Evolutionary conservation across 2,329 filamentous ascomycete species (phyloP).

Genomic region (Scleromitrula shiraiana): DNA sequence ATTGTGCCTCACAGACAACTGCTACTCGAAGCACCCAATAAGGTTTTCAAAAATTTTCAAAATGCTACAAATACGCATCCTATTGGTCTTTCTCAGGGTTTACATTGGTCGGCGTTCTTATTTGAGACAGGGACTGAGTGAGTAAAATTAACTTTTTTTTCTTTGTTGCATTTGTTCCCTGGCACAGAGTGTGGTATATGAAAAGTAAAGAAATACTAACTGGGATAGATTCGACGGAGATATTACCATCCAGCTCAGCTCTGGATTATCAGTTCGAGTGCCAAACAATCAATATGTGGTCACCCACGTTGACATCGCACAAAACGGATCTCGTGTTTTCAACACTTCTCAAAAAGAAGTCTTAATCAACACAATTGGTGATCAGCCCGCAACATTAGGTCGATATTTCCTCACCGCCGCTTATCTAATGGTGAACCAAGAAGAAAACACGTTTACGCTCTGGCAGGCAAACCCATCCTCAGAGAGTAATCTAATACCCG

Average conservation of each 20-base stretch:
- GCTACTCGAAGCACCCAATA: neutral
- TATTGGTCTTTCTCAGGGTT: too few relatives aligned
- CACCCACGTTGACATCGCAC: neutral
- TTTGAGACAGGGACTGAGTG: too few relatives aligned
- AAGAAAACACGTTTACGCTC: neutral
- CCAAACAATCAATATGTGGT: constrained; percentile 5
- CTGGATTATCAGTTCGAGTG: constrained; percentile 7
- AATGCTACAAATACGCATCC: neutral
- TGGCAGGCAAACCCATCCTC: neutral
- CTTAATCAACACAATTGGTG: neutral
- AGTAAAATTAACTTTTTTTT: too few relatives aligned
- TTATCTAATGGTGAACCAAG: constrained; percentile 5
- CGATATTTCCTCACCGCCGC: constrained; percentile 1
- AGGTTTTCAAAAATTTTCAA: neutral
- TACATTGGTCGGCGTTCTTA: too few relatives aligned
- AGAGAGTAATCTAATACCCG: neutral
- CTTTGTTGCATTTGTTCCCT: too few relatives aligned
- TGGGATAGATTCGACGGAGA: neutral
- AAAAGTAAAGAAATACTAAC: too few relatives aligned
- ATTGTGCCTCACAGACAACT: constrained; percentile 1
- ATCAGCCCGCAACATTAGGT: neutral
- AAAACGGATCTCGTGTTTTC: neutral
- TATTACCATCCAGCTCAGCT: constrained; percentile 1
- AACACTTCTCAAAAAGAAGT: neutral
- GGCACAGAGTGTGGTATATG: too few relatives aligned